Evolutionary conservation across 148 eudicot genomes (phyloP).

Genomic region (Camellia lanceoleosa): DNA sequence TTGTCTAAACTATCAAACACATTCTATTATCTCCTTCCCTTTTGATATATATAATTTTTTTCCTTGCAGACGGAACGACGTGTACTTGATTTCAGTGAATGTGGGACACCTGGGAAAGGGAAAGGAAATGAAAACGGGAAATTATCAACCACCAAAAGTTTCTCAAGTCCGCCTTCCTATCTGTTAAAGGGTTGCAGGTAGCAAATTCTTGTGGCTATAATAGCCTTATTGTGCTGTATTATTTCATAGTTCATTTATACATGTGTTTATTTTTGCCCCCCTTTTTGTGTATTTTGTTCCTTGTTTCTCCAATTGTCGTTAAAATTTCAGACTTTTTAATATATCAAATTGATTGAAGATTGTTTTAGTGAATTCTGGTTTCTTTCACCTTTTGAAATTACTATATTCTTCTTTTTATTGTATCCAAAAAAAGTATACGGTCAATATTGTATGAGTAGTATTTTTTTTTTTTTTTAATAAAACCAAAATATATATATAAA

Average conservation of each 20-base stretch:
- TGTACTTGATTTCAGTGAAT: slow-evolving; percentile 77
- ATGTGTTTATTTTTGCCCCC: not conserved
- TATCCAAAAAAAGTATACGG: too few relatives aligned
- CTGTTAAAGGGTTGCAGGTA: slow-evolving; percentile 53
- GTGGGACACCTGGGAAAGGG: slow-evolving; percentile 56
- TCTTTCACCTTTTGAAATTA: not conserved
- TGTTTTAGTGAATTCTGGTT: not conserved
- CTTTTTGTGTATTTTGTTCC: not conserved
- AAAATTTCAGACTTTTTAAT: not conserved
- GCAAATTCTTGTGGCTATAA: not conserved
- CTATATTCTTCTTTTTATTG: not conserved
- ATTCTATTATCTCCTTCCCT: not conserved
- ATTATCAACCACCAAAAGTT: slow-evolving; percentile 24
- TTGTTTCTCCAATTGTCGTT: not conserved
- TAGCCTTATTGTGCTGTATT: not conserved
- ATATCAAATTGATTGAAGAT: not conserved
- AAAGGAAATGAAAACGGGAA: slow-evolving; percentile 28
- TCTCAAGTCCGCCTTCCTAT: slow-evolving; percentile 43
- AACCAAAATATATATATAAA: too few relatives aligned
- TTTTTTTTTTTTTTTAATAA: too few relatives aligned
- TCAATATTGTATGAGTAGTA: too few relatives aligned
- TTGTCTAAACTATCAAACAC: not conserved
- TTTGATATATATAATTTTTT: not conserved
- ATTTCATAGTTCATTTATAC: slow-evolving; percentile 4
- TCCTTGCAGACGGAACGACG: slow-evolving; percentile 61